Base-by-base conservation (phyloP, 768 basidiomycete species). In the Agaricus blazei region DNA sequence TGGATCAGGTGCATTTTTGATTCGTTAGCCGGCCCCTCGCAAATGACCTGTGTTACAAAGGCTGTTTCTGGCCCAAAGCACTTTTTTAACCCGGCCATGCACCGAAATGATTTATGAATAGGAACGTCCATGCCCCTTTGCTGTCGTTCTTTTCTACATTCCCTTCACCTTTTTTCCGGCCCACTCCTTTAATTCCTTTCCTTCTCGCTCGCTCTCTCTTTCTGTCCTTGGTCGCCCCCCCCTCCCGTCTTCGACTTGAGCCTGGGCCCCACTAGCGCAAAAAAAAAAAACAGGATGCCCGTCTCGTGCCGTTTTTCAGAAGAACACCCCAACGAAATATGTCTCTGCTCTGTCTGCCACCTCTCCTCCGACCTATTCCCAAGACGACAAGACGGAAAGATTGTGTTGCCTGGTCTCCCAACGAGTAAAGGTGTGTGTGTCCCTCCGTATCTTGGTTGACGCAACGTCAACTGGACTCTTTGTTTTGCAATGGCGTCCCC, bases 41-140 rank as follows among this genome's bases (percentile, higher is more conserved):
- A 41, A 54, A 54, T 40, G 46, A 27, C 45, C 53, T 41, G 54
- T 42, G 48, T 49, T 31, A 50, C 36, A 31, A 46, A 15, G 37
- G 26, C 54, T 49, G 31, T 48, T 55, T 40, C 47, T 56, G 48
- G 19, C 24, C 19, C 54, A 48, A 55, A 41, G 44, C 48, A 41
- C 19, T 19, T 19, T 19, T 19, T 56, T 44, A 56, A 50, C 54
- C 42, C 38, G 54, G 48, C 49, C 45, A 48, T 27, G 48, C 48
- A 50, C 54, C 48, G 6, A 56, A 52, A 49, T 56, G 54, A 55
- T 49, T 55, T 55, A 55, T 55, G 54, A 55, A 55, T 55, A 41
- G 46, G 54, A 52, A 29, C 36, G 54, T 48, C 41, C 54, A 56
- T 49, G 54, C 48, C 48, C 48, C 54, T 56, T 56, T 48, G 41